Percentiles rank a stretch among this genome's conserved stretches.
Evolutionary conservation across 2,329 filamentous ascomycete genomes (phyloP).

Genomic region (Periconia sp.): DNA sequence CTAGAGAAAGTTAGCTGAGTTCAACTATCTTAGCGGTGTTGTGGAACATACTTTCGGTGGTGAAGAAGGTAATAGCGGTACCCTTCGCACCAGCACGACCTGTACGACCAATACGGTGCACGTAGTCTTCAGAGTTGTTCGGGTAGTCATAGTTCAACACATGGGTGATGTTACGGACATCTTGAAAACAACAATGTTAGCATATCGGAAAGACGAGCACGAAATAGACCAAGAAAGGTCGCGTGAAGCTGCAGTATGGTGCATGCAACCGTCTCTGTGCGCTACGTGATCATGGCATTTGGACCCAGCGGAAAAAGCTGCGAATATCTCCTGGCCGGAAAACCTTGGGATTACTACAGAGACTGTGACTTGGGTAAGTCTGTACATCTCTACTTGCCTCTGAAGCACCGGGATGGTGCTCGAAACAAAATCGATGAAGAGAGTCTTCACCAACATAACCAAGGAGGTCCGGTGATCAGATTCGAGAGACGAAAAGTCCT

Average conservation of each 20-base stretch:
- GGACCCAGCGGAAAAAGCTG: slow-evolving; percentile 50
- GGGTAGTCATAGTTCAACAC: slow-evolving; percentile 99
- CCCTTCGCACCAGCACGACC: slow-evolving; percentile 80
- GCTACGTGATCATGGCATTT: slow-evolving; percentile 49
- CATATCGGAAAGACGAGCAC: slow-evolving; percentile 54
- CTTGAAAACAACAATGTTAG: slow-evolving; percentile 83
- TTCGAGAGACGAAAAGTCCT: slow-evolving; percentile 83
- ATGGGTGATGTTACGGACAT: slow-evolving; percentile 99
- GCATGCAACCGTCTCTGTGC: slow-evolving; percentile 60
- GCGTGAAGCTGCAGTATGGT: slow-evolving; percentile 59
- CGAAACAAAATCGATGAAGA: slow-evolving; percentile 73
- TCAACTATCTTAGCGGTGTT: not conserved
- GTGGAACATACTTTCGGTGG: slow-evolving; percentile 87
- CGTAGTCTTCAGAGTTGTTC: slow-evolving; percentile 79
- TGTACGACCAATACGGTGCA: slow-evolving; percentile 70
- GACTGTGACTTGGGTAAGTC: slow-evolving; percentile 72
- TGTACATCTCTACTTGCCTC: slow-evolving; percentile 78
- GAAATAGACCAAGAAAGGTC: slow-evolving; percentile 56
- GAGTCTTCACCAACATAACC: slow-evolving; percentile 72
- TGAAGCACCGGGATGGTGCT: slow-evolving; percentile 65
- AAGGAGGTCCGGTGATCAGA: slow-evolving; percentile 81
- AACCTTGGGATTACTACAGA: slow-evolving; percentile 61
- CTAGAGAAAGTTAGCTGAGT: slow-evolving; percentile 40
- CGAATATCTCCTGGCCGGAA: slow-evolving; percentile 64
- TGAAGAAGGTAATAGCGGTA: slow-evolving; percentile 98